Conservation (phyloP, 2,329 filamentous ascomycete species). For the Aspergillus sp. region DNA sequence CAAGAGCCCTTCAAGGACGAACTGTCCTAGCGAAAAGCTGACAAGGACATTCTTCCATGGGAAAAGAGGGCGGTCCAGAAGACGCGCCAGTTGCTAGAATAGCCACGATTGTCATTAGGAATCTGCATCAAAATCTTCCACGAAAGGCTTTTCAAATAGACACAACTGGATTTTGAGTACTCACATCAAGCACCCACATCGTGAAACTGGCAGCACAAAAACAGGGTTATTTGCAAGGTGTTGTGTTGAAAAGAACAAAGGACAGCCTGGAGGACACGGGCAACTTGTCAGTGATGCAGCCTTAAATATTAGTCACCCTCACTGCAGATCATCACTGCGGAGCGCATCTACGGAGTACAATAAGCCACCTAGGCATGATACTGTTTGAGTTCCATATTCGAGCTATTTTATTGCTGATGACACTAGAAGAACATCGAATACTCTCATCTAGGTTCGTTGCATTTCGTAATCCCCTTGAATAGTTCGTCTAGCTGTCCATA, state of each 20-base stretch:
- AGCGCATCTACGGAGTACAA: too few species aligned
- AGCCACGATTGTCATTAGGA: slow-evolving; percentile 15
- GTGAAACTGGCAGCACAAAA: slow-evolving; percentile 20
- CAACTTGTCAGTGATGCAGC: not conserved
- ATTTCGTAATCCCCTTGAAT: slow-evolving; percentile 14
- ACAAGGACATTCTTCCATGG: slow-evolving; percentile 97
- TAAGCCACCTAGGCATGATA: too few species aligned
- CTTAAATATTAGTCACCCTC: slow-evolving; percentile 11
- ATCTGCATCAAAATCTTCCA: not conserved
- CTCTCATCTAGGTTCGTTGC: slow-evolving; percentile 15
- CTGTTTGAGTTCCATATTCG: not conserved
- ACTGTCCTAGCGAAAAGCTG: slow-evolving; percentile 90
- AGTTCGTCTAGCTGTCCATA: slow-evolving; percentile 13
- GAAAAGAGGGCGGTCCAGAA: slow-evolving; percentile 88
- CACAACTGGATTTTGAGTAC: not conserved
- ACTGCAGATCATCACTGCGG: not conserved
- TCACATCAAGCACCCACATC: slow-evolving; percentile 41
- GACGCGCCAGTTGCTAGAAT: slow-evolving; percentile 67
- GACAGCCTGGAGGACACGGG: not conserved
- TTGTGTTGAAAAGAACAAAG: slow-evolving; percentile 14
- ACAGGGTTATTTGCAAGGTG: slow-evolving; percentile 8
- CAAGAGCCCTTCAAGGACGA: slow-evolving; percentile 84
- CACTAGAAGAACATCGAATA: not conserved
- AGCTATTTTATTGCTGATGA: not conserved
- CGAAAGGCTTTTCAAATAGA: not conserved